phyloP scores from a whole-genome alignment of 1,139 yeast genomes.

The Suhomyces taliae region DNA sequence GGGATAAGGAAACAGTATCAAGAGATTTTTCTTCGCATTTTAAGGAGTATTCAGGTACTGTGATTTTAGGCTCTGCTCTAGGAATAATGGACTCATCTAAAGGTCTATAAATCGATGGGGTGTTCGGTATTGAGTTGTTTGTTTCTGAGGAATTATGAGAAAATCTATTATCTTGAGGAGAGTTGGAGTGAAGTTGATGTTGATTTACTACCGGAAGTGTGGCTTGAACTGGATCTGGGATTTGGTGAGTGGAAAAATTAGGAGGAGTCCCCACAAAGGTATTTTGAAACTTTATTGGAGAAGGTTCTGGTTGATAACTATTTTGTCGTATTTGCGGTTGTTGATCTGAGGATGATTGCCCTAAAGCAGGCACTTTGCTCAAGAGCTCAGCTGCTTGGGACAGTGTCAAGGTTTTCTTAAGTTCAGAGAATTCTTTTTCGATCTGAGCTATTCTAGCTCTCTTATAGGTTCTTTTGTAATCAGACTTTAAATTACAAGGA shows the following conservation, averaged over 20 bases:
- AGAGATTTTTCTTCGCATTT: constrained; percentile 64
- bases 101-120: constrained; percentile 30
- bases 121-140: constrained; percentile 30
- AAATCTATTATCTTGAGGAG: constrained; percentile 8
- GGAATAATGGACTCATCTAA: constrained; percentile 9
- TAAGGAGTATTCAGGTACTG: constrained; percentile 41
- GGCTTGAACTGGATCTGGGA: neutral
- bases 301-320: neutral
- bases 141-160: constrained; percentile 22
- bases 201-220: neutral
- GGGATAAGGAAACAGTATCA: constrained; percentile 61
- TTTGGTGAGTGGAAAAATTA: neutral
- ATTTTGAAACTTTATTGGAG: neutral
- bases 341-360: neutral
- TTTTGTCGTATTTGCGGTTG: neutral
- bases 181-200: constrained; percentile 5
- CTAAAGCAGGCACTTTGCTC: constrained; percentile 30
- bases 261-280: neutral
- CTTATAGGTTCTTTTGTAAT: constrained; percentile 85
- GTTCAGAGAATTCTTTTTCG: constrained; percentile 72
- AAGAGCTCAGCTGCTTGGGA: constrained; percentile 51
- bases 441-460: constrained; percentile 82
- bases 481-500: constrained; percentile 71
- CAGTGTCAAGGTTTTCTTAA: constrained; percentile 58
- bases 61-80: constrained; percentile 2